A percentile compares a stretch with the other conserved stretches of the same genome.
These are phyloP conservation scores for Dictyostelium firmibasis DNA, from an alignment of 78 protist species.

Conservation along the genomic window DNA sequence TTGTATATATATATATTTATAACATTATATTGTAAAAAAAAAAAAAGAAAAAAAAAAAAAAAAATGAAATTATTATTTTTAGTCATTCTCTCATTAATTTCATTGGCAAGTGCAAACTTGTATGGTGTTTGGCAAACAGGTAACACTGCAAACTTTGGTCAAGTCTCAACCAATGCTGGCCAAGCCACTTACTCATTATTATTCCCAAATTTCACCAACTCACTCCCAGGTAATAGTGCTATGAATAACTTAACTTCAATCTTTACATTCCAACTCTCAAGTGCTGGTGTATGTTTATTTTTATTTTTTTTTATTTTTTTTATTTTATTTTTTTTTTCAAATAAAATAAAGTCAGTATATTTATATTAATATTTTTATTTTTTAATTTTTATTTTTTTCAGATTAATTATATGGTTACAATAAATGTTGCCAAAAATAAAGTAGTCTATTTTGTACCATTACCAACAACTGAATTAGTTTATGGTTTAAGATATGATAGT, in stretches of 20 bases:
- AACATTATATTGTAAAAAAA: not conserved
- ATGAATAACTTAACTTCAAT: conserved; percentile 38
- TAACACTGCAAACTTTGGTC: conserved; percentile 43
- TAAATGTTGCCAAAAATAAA: conserved; percentile 62
- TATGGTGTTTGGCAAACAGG: conserved; percentile 61
- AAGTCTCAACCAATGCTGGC: not conserved
- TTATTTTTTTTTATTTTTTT: not conserved
- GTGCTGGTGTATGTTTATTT: not conserved
- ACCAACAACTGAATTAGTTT: not conserved
- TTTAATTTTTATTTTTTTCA: not conserved
- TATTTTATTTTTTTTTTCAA: no score
- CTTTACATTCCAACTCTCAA: conserved; percentile 12
- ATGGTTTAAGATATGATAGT: conserved; percentile 45
- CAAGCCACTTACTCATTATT: conserved; percentile 12
- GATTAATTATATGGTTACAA: conserved; percentile 26
- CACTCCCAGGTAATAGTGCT: conserved; percentile 27
- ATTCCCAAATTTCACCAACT: conserved; percentile 30
- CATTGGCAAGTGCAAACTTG: conserved; percentile 1
- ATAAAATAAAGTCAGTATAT: no score
- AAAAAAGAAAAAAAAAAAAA: not conserved
- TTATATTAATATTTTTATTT: no score
- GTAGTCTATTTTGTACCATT: conserved; percentile 37
- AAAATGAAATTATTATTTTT: no score
- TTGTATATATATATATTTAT: not conserved
- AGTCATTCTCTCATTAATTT: not conserved